Base-by-base conservation (phyloP, 2,329 filamentous ascomycete genomes). In the Ophiostoma sp. region DNA sequence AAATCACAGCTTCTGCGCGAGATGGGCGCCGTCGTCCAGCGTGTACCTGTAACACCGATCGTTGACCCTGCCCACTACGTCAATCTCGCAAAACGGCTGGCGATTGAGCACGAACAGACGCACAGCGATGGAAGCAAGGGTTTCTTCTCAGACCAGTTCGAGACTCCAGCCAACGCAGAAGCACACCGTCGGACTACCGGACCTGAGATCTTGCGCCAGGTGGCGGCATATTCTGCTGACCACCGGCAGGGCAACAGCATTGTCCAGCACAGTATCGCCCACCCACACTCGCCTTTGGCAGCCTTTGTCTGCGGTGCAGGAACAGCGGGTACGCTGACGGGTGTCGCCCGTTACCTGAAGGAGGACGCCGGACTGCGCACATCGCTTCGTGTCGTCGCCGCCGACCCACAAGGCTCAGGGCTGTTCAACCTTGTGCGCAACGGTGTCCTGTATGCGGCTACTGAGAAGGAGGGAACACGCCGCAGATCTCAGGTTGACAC, bases 101-200 rank as follows among this genome's bases (percentile, higher is more conserved):
- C 95, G 0, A 78, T 78, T 66, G 88, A 92, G 73, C 93, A 98
- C 76, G 91, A 89, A 0, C 79, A 77, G 0, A 80, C 82, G 8
- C 71, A 73, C 64, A 74, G 77, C 12, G 85, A 86, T 73, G 83
- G 81, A 47, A 94, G 92, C 72, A 83, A 86, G 66, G 95, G 95
- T 36, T 93, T 96, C 79, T 99, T 98, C 76, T 93, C 94, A 0
- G 91, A 99, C 77, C 95, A 99, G 76, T 99, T 99, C 76, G 95
- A 99, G 80, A 94, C 90, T 40, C 82, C 87, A 66, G 91, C 93
- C 44, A 99, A 99, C 78, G 97, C 90, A 84, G 83, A 85, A 63
- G 93, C 95, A 1, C 95, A 99, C 79, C 87, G 89, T 74, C 81
- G 84, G 27, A 86, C 87, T 14, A 99, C 95, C 0, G 95, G 95